Percentiles rank a stretch among this genome's conserved stretches.
Conservation (phyloP, 1,284 basidiomycete genomes). For the Tylopilus sp. region DNA sequence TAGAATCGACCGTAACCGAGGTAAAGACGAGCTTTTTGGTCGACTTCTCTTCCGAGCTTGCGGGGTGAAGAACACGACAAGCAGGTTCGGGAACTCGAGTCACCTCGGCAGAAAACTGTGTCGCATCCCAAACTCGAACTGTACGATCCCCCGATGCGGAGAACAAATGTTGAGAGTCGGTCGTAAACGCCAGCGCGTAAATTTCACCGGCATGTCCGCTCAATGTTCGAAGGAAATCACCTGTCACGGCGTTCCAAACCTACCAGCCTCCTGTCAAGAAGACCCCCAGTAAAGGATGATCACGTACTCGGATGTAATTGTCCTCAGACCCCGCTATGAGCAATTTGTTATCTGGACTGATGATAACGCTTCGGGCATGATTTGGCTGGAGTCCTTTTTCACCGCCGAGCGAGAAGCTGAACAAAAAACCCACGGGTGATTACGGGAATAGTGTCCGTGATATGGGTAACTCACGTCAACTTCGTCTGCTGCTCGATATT, state of each 20-base stretch:
- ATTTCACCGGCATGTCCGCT: constrained; percentile 43
- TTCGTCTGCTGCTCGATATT: constrained; percentile 40
- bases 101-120: constrained; percentile 35
- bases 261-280: constrained; percentile 14
- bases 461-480: constrained; percentile 33
- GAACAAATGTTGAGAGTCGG: constrained; percentile 41
- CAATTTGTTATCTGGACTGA: constrained; percentile 44
- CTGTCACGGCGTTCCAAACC: constrained; percentile 40
- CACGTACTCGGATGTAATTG: constrained; percentile 41
- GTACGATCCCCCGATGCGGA: constrained; percentile 48
- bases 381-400: constrained; percentile 38
- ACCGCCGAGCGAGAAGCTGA: constrained; percentile 41
- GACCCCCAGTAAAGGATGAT: background rate
- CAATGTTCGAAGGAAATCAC: constrained; percentile 40
- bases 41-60: constrained; percentile 21
- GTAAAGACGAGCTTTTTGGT: constrained; percentile 42
- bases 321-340: constrained; percentile 47
- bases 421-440: background rate
- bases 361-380: constrained; percentile 44
- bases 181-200: constrained; percentile 45
- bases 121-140: constrained; percentile 42
- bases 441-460: constrained; percentile 3
- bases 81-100: constrained; percentile 29
- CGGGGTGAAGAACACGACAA: constrained; percentile 35
- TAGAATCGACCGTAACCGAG: constrained; percentile 39